Evolutionary conservation across 306 rosid genomes (phyloP).

Genomic region (Heteromeles arbutifolia): DNA sequence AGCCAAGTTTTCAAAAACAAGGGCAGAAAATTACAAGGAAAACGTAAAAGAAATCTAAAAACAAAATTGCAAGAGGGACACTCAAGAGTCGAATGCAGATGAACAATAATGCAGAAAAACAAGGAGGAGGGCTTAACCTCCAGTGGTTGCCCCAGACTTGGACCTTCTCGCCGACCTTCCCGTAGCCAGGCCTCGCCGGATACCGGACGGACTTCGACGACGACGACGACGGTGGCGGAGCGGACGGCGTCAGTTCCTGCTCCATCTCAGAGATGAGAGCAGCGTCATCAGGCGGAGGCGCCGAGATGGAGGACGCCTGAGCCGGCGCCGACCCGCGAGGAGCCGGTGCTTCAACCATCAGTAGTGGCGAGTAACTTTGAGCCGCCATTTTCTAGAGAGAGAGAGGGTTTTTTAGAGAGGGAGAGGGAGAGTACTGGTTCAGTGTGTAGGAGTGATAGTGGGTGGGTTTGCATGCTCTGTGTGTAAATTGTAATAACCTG

Average conservation of each 20-base stretch:
- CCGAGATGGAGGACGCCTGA: background rate
- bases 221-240: conserved; percentile 30
- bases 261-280: background rate
- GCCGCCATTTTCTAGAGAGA: too few species aligned
- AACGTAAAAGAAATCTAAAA: background rate
- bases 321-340: too few species aligned
- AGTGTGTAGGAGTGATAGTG: too few species aligned
- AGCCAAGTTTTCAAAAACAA: background rate
- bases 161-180: conserved; percentile 17
- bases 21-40: background rate
- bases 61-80: background rate
- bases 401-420: too few species aligned
- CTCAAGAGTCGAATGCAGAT: too few species aligned
- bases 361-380: too few species aligned
- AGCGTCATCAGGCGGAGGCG: background rate
- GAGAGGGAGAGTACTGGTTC: too few species aligned
- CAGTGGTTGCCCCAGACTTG: conserved; percentile 47
- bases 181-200: conserved; percentile 43
- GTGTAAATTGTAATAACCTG: too few species aligned
- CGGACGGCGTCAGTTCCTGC: conserved; percentile 19
- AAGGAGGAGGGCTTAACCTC: conserved; percentile 19
- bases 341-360: too few species aligned
- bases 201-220: conserved; percentile 27
- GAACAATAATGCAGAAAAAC: too few species aligned
- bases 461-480: too few species aligned